Evolutionary conservation across 108 stramenopile species (phyloP).

Genomic region (Epithemia pelagica): DNA sequence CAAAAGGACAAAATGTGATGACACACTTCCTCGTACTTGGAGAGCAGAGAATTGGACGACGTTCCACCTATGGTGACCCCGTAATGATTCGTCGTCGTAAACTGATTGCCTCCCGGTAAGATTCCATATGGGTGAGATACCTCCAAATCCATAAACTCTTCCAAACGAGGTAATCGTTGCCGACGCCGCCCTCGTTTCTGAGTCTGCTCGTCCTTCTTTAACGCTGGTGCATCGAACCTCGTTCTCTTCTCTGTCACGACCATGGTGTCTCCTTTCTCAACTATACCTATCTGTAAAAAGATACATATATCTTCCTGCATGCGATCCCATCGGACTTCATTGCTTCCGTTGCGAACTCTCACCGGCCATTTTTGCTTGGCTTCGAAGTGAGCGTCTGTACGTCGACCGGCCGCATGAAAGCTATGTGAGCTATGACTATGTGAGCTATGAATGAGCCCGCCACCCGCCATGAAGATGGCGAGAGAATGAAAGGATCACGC

Average conservation of each 20-base stretch:
- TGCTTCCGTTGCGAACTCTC: too few relatives aligned
- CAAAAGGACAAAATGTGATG: constrained; percentile 48
- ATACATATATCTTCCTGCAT: too few relatives aligned
- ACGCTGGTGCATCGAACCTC: not conserved
- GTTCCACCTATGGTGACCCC: not conserved
- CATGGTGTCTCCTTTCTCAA: too few relatives aligned
- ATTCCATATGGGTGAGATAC: constrained; percentile 65
- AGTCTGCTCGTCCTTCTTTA: not conserved
- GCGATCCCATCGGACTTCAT: too few relatives aligned
- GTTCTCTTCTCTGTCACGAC: not conserved
- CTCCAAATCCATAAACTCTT: not conserved
- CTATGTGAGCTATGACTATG: too few relatives aligned
- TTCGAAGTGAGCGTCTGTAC: too few relatives aligned
- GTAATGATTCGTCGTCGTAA: constrained; percentile 15
- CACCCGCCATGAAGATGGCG: too few relatives aligned
- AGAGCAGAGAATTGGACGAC: constrained; percentile 14
- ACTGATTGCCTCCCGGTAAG: constrained; percentile 69
- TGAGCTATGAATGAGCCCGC: too few relatives aligned
- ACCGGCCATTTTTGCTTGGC: too few relatives aligned
- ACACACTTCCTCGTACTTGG: constrained; percentile 32
- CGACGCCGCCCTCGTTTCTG: not conserved
- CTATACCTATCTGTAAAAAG: too few relatives aligned
- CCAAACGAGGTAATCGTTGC: not conserved
- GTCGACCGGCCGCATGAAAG: too few relatives aligned
- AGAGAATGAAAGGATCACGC: too few relatives aligned